phyloP scores from a whole-genome alignment of 1,284 basidiomycete species.

The Apiotrichum montevideense region DNA sequence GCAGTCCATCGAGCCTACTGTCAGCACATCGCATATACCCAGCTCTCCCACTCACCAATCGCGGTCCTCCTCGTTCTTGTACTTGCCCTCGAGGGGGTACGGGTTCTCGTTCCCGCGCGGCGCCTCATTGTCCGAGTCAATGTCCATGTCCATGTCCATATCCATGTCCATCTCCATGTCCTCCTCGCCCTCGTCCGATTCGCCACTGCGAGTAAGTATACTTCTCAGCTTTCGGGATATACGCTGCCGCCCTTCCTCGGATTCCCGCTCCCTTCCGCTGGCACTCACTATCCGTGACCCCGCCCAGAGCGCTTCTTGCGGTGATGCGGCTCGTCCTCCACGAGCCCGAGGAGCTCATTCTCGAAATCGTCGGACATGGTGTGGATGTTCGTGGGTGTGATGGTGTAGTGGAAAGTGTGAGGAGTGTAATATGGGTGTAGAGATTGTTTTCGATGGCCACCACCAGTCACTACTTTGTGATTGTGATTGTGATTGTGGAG shows the following conservation, averaged over 20 bases:
- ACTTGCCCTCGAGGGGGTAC: slow-evolving; percentile 87
- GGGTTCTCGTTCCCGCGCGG: slow-evolving; percentile 51
- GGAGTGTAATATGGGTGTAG: too few species aligned
- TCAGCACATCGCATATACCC: background rate
- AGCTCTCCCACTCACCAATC: slow-evolving; percentile 55
- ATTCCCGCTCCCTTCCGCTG: too few species aligned
- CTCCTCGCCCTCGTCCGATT: background rate
- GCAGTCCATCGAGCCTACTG: slow-evolving; percentile 65
- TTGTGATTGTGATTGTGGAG: too few species aligned
- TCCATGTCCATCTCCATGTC: slow-evolving; percentile 25
- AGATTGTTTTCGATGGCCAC: too few species aligned
- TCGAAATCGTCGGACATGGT: slow-evolving; percentile 45
- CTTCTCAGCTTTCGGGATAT: too few species aligned
- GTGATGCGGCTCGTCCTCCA: slow-evolving; percentile 40
- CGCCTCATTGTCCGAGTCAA: slow-evolving; percentile 32
- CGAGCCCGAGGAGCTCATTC: slow-evolving; percentile 46
- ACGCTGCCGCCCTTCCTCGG: too few species aligned
- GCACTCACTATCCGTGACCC: slow-evolving; percentile 20
- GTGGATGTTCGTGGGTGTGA: background rate
- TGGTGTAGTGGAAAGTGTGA: too few species aligned
- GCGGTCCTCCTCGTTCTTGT: slow-evolving; percentile 73
- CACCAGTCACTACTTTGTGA: too few species aligned
- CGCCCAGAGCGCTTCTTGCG: slow-evolving; percentile 30
- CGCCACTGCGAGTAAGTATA: background rate
- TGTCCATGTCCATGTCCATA: slow-evolving; percentile 37